Evolutionary conservation across 495 filamentous ascomycete genomes (phyloP).

Genomic region (Cercophora samala): DNA sequence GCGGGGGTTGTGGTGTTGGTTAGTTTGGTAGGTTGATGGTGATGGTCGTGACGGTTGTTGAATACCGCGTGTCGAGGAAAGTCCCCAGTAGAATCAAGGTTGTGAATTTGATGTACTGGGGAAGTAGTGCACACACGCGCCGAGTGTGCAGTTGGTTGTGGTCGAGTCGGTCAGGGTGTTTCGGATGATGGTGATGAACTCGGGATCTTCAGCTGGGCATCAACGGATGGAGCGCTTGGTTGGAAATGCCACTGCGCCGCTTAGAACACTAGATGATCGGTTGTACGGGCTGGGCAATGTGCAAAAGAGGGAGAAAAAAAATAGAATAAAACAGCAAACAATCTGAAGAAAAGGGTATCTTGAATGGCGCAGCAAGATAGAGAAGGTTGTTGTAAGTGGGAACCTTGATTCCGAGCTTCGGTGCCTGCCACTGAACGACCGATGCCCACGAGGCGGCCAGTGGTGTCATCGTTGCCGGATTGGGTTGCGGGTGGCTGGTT

Average conservation of each 20-base stretch:
- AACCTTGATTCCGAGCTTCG: neutral
- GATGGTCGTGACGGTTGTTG: neutral
- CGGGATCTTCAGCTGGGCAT: neutral
- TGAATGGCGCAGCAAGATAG: slow-evolving; percentile 20
- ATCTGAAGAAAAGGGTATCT: slow-evolving; percentile 18
- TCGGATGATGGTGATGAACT: slow-evolving; percentile 2
- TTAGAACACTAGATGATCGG: neutral
- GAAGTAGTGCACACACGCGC: neutral
- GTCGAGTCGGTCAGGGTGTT: slow-evolving; percentile 5
- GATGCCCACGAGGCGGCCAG: neutral
- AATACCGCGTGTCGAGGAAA: neutral
- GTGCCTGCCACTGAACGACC: neutral
- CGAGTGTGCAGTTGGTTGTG: neutral
- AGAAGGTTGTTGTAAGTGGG: slow-evolving; percentile 1
- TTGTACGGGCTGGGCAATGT: neutral
- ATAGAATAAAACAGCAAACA: slow-evolving; percentile 14
- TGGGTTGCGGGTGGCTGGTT: neutral
- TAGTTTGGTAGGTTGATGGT: no score
- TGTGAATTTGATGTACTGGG: no score
- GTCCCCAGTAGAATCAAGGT: no score
- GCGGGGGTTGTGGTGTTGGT: neutral
- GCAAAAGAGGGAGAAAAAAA: neutral
- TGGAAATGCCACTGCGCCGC: neutral
- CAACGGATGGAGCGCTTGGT: neutral
- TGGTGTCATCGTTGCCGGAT: neutral